Base-by-base conservation (phyloP, 192 early-diverging fungal genomes). In the Podila epicladia region DNA sequence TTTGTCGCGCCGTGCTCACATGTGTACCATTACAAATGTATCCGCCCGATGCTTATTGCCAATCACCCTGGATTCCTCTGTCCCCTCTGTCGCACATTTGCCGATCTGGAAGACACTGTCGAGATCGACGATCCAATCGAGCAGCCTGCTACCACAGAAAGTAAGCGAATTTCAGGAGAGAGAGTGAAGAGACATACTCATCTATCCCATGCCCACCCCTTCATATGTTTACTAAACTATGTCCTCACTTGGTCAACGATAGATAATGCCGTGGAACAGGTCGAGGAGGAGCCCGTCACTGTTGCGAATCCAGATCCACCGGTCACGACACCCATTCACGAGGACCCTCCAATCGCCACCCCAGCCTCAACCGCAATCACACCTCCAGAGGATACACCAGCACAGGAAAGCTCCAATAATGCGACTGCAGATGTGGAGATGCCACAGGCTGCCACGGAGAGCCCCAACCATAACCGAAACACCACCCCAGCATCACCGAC, bases 1-100 rank as follows among this genome's bases (percentile, higher is more conserved):
- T 97, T 97, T 83, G 87, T 96, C 38, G 95, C 95, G 2, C 96
- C 96, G 9, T 97, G 96, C 82, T 96, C 93, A 26, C 96, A 97
- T 67, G 93, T 93, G 70, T 97, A 94, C 87, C 96, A 97, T 74
- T 97, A 94, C 85, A 95, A 95, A 77, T 97, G 96, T 84, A 93
- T 95, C 75, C 92, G 92, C 69, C 94, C 95, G 1, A 83, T 97
- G 45, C 84, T 97, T 61, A 80, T 90, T 38, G 85, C 86, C 51
- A 76, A 86, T 75, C 91, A 89, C 75, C 90, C 92, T 1, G 88
- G 89, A 48, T 97, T 98, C 85, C 90, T 86, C 62, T 97, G 97
- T 82, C 95, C 96, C 37, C 86, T 98, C 38, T 98, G 96, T 84
- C 89, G 97, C 67, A 94, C 94, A 53, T 96, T 93, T 69, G 96